phyloP scores from a whole-genome alignment of 768 basidiomycete genomes.

The Terana coerulea region DNA sequence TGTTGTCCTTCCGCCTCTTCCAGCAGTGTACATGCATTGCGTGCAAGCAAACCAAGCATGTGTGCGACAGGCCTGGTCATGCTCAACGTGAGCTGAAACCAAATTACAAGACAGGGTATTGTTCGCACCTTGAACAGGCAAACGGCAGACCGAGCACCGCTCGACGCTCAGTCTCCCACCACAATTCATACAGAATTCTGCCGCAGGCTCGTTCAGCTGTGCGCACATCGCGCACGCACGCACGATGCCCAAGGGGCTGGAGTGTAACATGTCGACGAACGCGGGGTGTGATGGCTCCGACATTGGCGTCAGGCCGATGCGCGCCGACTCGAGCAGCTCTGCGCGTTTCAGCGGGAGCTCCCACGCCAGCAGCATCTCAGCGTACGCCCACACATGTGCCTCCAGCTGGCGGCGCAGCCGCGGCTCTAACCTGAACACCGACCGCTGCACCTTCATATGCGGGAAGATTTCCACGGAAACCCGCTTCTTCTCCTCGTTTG shows the following conservation, averaged over 20 bases:
- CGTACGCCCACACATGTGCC: conserved; percentile 65
- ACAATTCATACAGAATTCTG: conserved; percentile 43
- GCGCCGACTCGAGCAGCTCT: conserved; percentile 68
- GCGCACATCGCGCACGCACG: conserved; percentile 28
- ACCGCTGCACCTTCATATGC: conserved; percentile 16
- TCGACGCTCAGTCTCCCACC: conserved; percentile 37
- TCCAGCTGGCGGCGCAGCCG: conserved; percentile 40
- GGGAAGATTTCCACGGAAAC: conserved; percentile 29
- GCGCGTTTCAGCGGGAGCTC: conserved; percentile 63
- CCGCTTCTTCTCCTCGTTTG: conserved; percentile 36
- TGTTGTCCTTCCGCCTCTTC: conserved; percentile 15
- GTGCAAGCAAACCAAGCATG: conserved; percentile 23
- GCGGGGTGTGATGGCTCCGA: conserved; percentile 22
- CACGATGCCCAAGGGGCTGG: conserved; percentile 29
- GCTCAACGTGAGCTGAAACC: background rate
- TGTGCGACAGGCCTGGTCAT: conserved; percentile 22
- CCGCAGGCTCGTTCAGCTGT: conserved; percentile 16
- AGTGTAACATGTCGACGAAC: conserved; percentile 22
- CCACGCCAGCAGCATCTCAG: conserved; percentile 76
- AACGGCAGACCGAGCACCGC: conserved; percentile 68
- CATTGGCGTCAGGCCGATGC: conserved; percentile 22
- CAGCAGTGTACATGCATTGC: conserved; percentile 24
- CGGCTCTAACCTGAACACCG: conserved; percentile 26
- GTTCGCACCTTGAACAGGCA: conserved; percentile 65
- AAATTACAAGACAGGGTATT: background rate